Evolutionary conservation across 1,284 basidiomycete species (phyloP).

Genomic region (Ceratobasidium sp.): DNA sequence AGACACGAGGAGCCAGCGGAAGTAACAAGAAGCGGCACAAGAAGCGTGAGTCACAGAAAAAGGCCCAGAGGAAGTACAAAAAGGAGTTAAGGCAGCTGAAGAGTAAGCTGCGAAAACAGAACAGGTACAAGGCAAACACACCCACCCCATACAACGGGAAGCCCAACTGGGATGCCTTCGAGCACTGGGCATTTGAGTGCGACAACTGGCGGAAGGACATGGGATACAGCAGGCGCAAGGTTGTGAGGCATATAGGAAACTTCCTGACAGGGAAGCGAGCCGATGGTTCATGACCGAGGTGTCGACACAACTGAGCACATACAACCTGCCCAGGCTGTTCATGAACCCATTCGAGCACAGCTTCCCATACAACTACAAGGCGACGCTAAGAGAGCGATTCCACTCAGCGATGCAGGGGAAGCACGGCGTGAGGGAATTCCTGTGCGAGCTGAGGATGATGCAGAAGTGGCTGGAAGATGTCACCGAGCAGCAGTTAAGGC

Average conservation of each 20-base stretch:
- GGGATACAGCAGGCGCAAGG: slow-evolving; percentile 1
- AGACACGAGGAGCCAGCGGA: too few species aligned
- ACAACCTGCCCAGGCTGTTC: slow-evolving; percentile 1
- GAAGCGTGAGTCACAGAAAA: background rate
- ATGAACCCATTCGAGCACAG: slow-evolving; percentile 55
- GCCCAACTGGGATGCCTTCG: slow-evolving; percentile 23
- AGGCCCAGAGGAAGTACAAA: background rate
- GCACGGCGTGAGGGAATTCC: slow-evolving; percentile 47
- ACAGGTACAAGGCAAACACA: background rate
- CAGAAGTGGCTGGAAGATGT: slow-evolving; percentile 9
- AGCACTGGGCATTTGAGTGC: slow-evolving; percentile 19
- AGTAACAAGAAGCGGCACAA: too few species aligned
- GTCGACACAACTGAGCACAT: slow-evolving; percentile 5
- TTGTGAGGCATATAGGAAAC: slow-evolving; percentile 4
- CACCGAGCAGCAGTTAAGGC: background rate
- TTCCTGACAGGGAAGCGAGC: slow-evolving; percentile 33
- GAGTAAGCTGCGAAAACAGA: background rate
- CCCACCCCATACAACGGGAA: slow-evolving; percentile 17
- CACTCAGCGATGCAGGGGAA: slow-evolving; percentile 42
- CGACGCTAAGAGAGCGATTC: slow-evolving; percentile 45
- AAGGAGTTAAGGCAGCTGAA: background rate
- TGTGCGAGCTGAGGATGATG: slow-evolving; percentile 11
- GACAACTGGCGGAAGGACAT: slow-evolving; percentile 17
- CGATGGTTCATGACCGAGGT: slow-evolving; percentile 17
- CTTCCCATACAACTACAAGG: slow-evolving; percentile 55